phyloP scores from a whole-genome alignment of 73 alveolate species.

The Tetrahymena thermophila region DNA sequence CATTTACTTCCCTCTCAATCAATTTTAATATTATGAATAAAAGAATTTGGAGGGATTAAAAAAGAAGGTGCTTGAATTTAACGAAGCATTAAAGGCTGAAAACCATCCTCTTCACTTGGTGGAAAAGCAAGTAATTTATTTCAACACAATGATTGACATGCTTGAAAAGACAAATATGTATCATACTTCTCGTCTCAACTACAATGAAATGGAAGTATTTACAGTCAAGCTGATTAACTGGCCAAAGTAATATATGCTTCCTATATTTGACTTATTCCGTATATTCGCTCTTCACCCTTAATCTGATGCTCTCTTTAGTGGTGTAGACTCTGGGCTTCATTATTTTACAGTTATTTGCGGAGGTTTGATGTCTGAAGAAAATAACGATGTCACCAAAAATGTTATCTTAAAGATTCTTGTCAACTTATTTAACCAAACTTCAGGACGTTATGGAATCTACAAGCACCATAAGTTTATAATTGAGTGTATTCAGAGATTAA shows the following conservation, averaged over 20 bases:
- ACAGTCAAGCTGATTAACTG: conserved; percentile 73
- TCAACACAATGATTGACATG: conserved; percentile 56
- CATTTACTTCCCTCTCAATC: conserved; percentile 62
- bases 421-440: neutral
- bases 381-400: neutral
- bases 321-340: conserved; percentile 14
- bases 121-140: conserved; percentile 67
- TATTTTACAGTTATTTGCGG: neutral
- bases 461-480: neutral
- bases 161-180: conserved; percentile 54
- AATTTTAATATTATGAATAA: conserved; percentile 63
- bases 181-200: conserved; percentile 66
- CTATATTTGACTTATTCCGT: conserved; percentile 89
- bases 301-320: conserved; percentile 20
- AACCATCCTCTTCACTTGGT: conserved; percentile 35
- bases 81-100: conserved; percentile 51
- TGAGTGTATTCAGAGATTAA: neutral
- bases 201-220: conserved; percentile 55
- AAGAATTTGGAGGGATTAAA: conserved; percentile 80
- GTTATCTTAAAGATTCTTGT: neutral
- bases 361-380: neutral
- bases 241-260: conserved; percentile 82
- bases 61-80: conserved; percentile 84
- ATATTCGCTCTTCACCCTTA: conserved; percentile 73
- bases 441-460: neutral